These are phyloP conservation scores for Phytophthora sp. DNA, from an alignment of 352 stramenopile species.

Conservation along the genomic window DNA sequence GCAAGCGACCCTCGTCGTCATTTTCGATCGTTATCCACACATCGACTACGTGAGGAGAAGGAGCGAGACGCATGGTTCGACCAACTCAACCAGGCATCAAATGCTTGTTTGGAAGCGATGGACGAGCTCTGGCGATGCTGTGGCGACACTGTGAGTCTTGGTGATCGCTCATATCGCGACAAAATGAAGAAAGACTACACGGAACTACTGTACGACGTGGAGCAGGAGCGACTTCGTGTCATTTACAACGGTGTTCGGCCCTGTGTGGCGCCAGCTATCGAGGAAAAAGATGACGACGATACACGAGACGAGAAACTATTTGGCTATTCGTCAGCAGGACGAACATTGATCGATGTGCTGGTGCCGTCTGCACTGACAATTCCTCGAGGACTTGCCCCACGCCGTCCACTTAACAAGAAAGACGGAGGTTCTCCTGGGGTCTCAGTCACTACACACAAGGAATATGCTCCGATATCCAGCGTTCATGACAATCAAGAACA, in stretches of 20 bases:
- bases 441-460: not conserved
- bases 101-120: conserved; percentile 53
- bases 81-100: conserved; percentile 56
- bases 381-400: conserved; percentile 9
- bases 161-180: conserved; percentile 53
- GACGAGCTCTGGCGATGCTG: conserved; percentile 54
- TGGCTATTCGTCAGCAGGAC: conserved; percentile 11
- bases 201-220: conserved; percentile 72
- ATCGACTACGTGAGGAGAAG: conserved; percentile 68
- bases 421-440: conserved; percentile 2
- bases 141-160: conserved; percentile 49
- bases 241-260: conserved; percentile 52
- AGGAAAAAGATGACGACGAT: conserved; percentile 5
- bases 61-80: conserved; percentile 66
- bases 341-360: conserved; percentile 24
- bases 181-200: conserved; percentile 87
- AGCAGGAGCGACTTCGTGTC: conserved; percentile 67
- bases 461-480: not conserved
- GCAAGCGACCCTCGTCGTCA: conserved; percentile 73
- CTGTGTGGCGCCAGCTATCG: conserved; percentile 21
- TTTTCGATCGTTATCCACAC: conserved; percentile 72
- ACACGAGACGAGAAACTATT: not conserved
- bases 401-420: conserved; percentile 16
- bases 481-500: conserved; percentile 21
- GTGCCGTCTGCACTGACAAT: conserved; percentile 14